Base-by-base conservation (phyloP, 352 stramenopile genomes). In the Pilasporangium apinafurcum region DNA sequence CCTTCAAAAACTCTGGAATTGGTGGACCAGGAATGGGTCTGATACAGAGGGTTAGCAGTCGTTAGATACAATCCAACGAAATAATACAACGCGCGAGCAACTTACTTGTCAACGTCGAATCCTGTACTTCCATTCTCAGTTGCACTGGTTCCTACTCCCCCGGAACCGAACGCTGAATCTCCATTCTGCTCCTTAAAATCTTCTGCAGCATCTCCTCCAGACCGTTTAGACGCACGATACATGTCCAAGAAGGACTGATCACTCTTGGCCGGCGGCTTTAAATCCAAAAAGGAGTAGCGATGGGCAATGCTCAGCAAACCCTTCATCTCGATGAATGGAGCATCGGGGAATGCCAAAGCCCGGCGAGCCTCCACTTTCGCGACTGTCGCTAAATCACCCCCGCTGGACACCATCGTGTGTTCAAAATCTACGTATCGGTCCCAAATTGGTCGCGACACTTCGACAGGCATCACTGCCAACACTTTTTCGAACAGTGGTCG, bases 401-500 rank as follows among this genome's bases (percentile, higher is more conserved):
- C 83, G 28, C 84, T 92, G 38, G 78, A 59, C 16, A 86, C 83
- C 76, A 92, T 90, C 20, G 70, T 89, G 56, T 89, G 80, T 57
- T 95, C 83, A 38, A 92, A 95, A 18, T 82, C 61, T 24, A 95
- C 78, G 35, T 92, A 95, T 25, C 78, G 76, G 34, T 92, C 74
- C 83, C 83, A 95, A 26, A 95, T 87, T 22, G 78, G 78, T 32
- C 81, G 80, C 16, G 80, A 86, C 25, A 83, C 65, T 16, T 92
- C 80, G 2, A 79, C 62, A 2, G 80, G 68, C 78, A 95, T 92
- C 9, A 95, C 77, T 0, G 79, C 83, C 20, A 95, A 60, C 32
- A 92, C 80, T 48, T 95, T 92, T 36, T 95, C 83, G 45, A 95
- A 95, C 43, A 92, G 51, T 21, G 81, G 90, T 14, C 83, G 80